Evolutionary conservation across 805 yeast genomes (phyloP), one percentile per base, ranked within the genome.

Genomic region (Metschnikowia vanudenii): DNA sequence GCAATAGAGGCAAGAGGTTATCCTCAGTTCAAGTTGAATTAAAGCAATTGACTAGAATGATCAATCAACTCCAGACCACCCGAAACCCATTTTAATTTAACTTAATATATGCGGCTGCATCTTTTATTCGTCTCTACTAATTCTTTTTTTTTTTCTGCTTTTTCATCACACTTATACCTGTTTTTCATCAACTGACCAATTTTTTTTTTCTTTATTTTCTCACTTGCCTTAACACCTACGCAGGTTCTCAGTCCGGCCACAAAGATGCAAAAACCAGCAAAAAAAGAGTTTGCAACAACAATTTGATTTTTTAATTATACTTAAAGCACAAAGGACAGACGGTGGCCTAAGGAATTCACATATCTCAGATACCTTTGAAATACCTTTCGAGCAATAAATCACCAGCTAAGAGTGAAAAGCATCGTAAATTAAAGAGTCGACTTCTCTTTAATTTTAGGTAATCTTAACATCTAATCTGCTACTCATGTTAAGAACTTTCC

Each of bases 221-320:
- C 37, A 24, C 37, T 12, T 12, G 9, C 17, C n/a, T 16, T 17
- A 16, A 18, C 11, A 13, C 20, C n/a, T 24, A 13, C 12, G 3
- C 24, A 4, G 14, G 3, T 34, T 18, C 6, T 17, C 37, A 5
- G 9, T 2, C 36, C 18, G 30, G 39, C 31, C 33, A 37, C 33
- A 28, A 37, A 37, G 33, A 37, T 28, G 40, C 40, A 37, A 37
- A 37, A 20, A 19, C 13, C 18, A 13, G n/a, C 13, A 37, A 36
- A 36, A 20, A n/a, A n/a, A n/a, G n/a, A n/a, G n/a, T n/a, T n/a
- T n/a, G n/a, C 24, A 17, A 17, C 11, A 30, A 30, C 33, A 16
- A 30, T 30, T 30, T 30, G 33, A 6, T 6, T 30, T 30, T 10
- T 30, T 30, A 30, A n/a, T 17, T 3, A 4, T 18, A 33, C 22